These are phyloP conservation scores for Chionographis japonica DNA, from an alignment of 106 monocot species.

Conservation along the genomic window DNA sequence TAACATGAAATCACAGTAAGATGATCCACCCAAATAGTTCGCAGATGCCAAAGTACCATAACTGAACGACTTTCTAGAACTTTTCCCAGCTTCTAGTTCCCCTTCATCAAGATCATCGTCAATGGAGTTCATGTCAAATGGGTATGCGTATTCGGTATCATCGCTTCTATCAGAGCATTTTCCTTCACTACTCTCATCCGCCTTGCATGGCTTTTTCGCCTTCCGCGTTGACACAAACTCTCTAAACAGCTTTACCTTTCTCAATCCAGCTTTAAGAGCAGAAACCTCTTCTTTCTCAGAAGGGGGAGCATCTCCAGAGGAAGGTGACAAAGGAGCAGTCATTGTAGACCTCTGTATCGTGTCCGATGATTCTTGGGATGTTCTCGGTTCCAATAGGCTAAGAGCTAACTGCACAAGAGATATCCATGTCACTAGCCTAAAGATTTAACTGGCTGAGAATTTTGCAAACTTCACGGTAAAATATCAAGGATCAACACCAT, in stretches of 20 bases:
- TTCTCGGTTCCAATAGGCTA: constrained; percentile 53
- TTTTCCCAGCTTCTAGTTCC: constrained; percentile 35
- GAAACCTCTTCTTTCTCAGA: constrained; percentile 53
- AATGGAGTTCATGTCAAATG: constrained; percentile 55
- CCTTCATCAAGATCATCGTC: constrained; percentile 45
- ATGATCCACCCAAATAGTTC: constrained; percentile 42
- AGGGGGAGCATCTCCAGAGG: constrained; percentile 3
- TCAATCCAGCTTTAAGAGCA: constrained; percentile 49
- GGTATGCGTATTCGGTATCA: constrained; percentile 37
- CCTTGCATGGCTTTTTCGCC: constrained; percentile 26
- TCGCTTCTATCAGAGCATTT: constrained; percentile 53
- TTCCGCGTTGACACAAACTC: constrained; percentile 33
- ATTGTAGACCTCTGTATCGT: constrained; percentile 27
- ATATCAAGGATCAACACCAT: not conserved
- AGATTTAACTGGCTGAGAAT: not conserved
- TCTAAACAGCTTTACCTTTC: constrained; percentile 45
- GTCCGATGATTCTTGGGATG: constrained; percentile 45
- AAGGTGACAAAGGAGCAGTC: constrained; percentile 36
- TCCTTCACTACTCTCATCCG: constrained; percentile 40
- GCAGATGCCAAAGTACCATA: constrained; percentile 67
- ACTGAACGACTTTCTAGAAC: constrained; percentile 78
- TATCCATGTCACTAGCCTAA: not conserved
- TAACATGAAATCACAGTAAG: constrained; percentile 22
- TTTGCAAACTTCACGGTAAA: not conserved
- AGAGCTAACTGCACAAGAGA: constrained; percentile 55